Conservation (phyloP, 2,329 filamentous ascomycete genomes). For the Dryadomyces quercus-mongolicae region DNA sequence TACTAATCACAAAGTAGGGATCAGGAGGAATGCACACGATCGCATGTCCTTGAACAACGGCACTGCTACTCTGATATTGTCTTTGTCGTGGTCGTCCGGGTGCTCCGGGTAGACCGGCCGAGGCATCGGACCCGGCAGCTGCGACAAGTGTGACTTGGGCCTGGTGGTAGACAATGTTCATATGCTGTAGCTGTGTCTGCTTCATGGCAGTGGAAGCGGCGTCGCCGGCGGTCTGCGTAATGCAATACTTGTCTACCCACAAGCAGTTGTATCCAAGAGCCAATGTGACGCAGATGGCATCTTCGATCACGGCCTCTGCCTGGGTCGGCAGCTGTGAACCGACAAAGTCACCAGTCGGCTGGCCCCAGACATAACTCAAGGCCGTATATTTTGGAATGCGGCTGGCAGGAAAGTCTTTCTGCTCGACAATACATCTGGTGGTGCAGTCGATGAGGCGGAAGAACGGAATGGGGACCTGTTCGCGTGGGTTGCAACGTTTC, state of each 20-base stretch:
- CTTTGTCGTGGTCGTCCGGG: too few relatives aligned
- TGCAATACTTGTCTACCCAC: conserved; percentile 19
- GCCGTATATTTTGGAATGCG: background rate
- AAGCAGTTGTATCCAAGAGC: conserved; percentile 14
- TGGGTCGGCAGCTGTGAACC: too few relatives aligned
- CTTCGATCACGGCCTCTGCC: conserved; percentile 7
- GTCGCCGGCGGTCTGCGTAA: background rate
- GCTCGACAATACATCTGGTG: background rate
- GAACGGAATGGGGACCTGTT: background rate
- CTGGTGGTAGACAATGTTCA: conserved; percentile 15
- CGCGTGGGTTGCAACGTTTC: background rate
- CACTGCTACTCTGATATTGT: background rate
- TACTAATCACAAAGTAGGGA: background rate
- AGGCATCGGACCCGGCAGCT: conserved; percentile 8
- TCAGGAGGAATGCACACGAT: background rate
- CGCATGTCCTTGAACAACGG: background rate
- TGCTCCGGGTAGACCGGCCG: conserved; percentile 6
- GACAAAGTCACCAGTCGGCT: background rate
- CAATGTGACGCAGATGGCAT: conserved; percentile 13
- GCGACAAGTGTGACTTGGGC: conserved; percentile 11
- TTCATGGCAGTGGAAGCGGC: background rate
- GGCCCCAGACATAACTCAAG: background rate
- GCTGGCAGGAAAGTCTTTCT: background rate
- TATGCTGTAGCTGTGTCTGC: conserved; percentile 12
- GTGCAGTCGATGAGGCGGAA: background rate